A percentile compares a stretch with the other conserved stretches of the same genome.
These are phyloP conservation scores for Hippophae gyantsensis DNA, from an alignment of 306 rosid species.

Conservation along the genomic window DNA sequence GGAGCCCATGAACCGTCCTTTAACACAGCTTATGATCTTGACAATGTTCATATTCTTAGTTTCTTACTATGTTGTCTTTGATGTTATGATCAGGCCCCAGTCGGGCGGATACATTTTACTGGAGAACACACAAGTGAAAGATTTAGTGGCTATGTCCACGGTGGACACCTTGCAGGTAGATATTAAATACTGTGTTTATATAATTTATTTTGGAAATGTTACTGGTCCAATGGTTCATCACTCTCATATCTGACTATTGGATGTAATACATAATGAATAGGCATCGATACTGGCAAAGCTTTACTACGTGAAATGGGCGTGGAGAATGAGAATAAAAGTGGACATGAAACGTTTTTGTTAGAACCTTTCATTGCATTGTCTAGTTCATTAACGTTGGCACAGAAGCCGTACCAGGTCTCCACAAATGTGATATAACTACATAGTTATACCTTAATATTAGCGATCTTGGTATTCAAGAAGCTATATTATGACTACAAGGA, in stretches of 20 bases:
- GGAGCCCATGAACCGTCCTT: no score
- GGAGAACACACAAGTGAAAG: conserved; percentile 92
- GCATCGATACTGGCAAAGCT: conserved; percentile 69
- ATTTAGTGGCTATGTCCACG: conserved; percentile 87
- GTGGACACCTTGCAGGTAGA: conserved; percentile 77
- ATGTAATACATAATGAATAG: conserved; percentile 26
- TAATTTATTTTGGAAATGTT: background rate
- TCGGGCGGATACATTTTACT: conserved; percentile 71
- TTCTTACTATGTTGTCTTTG: background rate
- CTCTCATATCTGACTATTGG: conserved; percentile 1
- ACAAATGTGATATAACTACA: conserved; percentile 69
- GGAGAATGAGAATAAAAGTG: conserved; percentile 50
- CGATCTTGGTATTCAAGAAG: conserved; percentile 51
- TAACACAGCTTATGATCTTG: background rate
- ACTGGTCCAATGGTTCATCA: background rate
- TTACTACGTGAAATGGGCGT: conserved; percentile 60
- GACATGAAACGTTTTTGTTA: conserved; percentile 41
- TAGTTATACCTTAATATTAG: conserved; percentile 53
- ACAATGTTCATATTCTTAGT: background rate
- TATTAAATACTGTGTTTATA: conserved; percentile 12
- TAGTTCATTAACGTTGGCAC: conserved; percentile 47
- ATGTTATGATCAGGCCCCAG: conserved; percentile 46
- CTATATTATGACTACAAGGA: conserved; percentile 47
- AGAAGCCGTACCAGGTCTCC: conserved; percentile 55
- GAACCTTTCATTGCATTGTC: conserved; percentile 73